Conservation (phyloP, 345 rosid species). For the Erodium maritimum region DNA sequence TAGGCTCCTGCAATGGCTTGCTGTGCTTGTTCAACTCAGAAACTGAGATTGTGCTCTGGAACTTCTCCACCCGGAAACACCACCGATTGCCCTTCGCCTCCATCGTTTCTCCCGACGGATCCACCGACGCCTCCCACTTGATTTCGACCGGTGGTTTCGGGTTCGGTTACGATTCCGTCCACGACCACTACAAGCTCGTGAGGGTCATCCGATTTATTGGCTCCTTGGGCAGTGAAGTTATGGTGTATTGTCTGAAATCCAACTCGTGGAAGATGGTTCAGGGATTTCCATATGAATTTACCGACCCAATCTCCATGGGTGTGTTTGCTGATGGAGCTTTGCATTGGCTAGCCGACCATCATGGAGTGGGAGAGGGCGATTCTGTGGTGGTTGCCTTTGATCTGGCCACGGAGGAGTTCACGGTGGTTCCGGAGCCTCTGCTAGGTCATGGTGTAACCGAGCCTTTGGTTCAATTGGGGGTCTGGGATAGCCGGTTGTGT, state of each 20-base stretch:
- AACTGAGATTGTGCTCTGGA: not conserved
- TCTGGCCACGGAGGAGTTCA: constrained; percentile 6
- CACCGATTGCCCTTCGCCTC: not conserved
- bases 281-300: not conserved
- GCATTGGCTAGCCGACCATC: constrained; percentile 11
- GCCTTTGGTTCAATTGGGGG: not conserved
- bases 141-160: not conserved
- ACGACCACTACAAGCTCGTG: not conserved
- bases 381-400: constrained; percentile 11
- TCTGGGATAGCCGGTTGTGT: constrained; percentile 7
- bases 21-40: not conserved
- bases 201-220: not conserved
- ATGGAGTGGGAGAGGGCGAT: not conserved
- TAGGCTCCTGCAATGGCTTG: constrained; percentile 1
- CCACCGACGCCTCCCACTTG: not conserved
- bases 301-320: not conserved
- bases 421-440: constrained; percentile 19
- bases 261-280: constrained; percentile 1
- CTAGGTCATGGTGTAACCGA: constrained; percentile 7
- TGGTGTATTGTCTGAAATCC: not conserved
- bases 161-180: constrained; percentile 17
- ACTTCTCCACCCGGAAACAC: not conserved
- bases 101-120: not conserved
- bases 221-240: not conserved
- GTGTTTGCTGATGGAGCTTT: constrained; percentile 1